Evolutionary conservation across 169 alveolate species (phyloP).

Genomic region (Neospora caninum): DNA sequence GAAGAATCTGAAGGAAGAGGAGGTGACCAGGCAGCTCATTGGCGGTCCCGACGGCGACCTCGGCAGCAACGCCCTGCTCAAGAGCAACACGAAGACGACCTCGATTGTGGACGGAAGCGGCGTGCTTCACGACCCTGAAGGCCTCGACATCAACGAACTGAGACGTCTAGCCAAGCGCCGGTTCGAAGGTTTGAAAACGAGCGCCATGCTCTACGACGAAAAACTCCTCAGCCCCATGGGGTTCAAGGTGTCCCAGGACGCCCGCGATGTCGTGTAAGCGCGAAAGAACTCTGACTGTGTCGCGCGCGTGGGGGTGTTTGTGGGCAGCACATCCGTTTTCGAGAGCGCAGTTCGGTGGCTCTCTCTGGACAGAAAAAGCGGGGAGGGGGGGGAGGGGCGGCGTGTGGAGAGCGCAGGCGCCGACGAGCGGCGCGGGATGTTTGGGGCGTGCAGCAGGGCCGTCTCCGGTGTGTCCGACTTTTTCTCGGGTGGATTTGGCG

Average conservation of each 20-base stretch:
- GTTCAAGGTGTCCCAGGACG: conserved; percentile 68
- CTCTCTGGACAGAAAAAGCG: too few species aligned
- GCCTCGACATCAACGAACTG: conserved; percentile 62
- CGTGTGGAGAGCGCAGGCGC: too few species aligned
- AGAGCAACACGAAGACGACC: conserved; percentile 81
- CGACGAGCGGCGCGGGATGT: too few species aligned
- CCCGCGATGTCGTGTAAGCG: conserved; percentile 37
- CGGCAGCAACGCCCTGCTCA: conserved; percentile 86
- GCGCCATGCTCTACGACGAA: conserved; percentile 75
- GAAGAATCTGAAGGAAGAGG: conserved; percentile 76
- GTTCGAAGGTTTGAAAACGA: conserved; percentile 57
- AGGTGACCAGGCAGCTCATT: conserved; percentile 81
- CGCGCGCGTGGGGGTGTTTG: too few species aligned
- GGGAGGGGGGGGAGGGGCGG: too few species aligned
- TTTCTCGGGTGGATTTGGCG: too few species aligned
- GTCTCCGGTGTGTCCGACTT: too few species aligned
- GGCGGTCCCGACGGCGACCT: conserved; percentile 93
- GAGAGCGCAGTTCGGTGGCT: too few species aligned
- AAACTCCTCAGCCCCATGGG: conserved; percentile 77
- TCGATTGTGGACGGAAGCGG: conserved; percentile 89
- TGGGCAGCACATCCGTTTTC: too few species aligned
- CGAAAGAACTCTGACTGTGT: too few species aligned
- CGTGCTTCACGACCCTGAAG: conserved; percentile 85
- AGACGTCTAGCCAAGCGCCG: conserved; percentile 38
- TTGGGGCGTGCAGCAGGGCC: too few species aligned